phyloP scores from a whole-genome alignment of 371 early-diverging fungal genomes.

The Saksenaea vasiformis region DNA sequence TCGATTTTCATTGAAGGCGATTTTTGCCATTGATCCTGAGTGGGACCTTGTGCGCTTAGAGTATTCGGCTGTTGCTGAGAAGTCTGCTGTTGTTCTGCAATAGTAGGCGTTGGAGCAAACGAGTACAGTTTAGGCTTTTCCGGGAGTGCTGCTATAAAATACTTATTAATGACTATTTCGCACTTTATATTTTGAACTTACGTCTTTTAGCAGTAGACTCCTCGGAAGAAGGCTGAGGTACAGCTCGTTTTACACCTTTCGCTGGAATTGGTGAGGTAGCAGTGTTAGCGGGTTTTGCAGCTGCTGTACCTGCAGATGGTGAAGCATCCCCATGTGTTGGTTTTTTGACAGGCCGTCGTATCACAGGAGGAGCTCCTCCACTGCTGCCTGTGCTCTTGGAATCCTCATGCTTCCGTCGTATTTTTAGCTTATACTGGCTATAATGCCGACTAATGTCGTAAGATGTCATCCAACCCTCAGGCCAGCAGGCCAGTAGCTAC shows the following conservation, averaged over 20 bases:
- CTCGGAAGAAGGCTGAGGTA: background rate
- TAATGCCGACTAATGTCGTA: constrained; percentile 59
- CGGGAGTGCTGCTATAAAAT: background rate
- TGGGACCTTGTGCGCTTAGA: background rate
- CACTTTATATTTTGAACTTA: background rate
- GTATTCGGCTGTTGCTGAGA: background rate
- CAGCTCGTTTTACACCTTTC: constrained; percentile 7
- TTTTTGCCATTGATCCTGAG: constrained; percentile 12
- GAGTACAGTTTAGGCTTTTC: background rate
- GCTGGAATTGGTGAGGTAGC: background rate
- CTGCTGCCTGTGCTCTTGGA: background rate
- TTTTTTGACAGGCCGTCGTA: background rate
- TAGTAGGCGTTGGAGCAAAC: background rate
- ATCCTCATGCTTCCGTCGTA: background rate
- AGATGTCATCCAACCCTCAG: constrained; percentile 55
- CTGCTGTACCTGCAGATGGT: background rate
- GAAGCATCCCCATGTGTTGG: background rate
- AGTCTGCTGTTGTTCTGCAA: background rate
- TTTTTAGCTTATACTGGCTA: constrained; percentile 46
- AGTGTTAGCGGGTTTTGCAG: background rate
- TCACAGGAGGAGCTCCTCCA: background rate
- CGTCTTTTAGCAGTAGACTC: background rate
- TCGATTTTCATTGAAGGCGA: constrained; percentile 33
- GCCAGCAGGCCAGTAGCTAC: constrained; percentile 51
- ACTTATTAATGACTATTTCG: background rate